phyloP scores from a whole-genome alignment of 257 asterid species.

The Solanum gracilifrons region DNA sequence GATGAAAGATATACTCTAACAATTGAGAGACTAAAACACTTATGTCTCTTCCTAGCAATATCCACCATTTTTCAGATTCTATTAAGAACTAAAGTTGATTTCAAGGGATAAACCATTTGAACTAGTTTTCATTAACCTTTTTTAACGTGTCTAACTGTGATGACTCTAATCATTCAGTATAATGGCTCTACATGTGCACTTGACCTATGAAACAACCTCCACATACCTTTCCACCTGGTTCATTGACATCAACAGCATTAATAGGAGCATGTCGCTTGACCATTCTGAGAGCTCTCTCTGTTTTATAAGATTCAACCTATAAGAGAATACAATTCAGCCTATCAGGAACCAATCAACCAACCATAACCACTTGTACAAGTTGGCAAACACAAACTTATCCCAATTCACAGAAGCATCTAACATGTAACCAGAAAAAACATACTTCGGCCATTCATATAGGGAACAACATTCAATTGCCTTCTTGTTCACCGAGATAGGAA shows the following conservation, averaged over 20 bases:
- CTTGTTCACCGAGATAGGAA: background rate
- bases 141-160: background rate
- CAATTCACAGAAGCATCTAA: background rate
- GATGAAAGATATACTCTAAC: background rate
- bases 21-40: background rate
- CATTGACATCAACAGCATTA: slow-evolving; percentile 24
- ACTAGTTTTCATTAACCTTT: background rate
- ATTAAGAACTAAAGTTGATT: background rate
- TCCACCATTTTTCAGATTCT: background rate
- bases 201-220: background rate
- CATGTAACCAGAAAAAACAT: background rate
- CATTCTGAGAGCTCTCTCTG: slow-evolving; percentile 65
- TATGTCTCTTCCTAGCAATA: background rate
- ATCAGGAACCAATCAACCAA: background rate
- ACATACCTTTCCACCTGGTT: slow-evolving; percentile 18
- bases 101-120: background rate
- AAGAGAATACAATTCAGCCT: background rate
- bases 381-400: background rate
- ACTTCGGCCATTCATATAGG: background rate
- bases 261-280: slow-evolving; percentile 59
- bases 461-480: background rate
- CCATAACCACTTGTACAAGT: background rate
- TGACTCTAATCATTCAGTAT: background rate
- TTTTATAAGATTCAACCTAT: slow-evolving; percentile 66
- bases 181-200: background rate